Percentiles rank a stretch among this genome's conserved stretches.
phyloP scores from a whole-genome alignment of 768 basidiomycete genomes.

The Pulveroboletus sp. region DNA sequence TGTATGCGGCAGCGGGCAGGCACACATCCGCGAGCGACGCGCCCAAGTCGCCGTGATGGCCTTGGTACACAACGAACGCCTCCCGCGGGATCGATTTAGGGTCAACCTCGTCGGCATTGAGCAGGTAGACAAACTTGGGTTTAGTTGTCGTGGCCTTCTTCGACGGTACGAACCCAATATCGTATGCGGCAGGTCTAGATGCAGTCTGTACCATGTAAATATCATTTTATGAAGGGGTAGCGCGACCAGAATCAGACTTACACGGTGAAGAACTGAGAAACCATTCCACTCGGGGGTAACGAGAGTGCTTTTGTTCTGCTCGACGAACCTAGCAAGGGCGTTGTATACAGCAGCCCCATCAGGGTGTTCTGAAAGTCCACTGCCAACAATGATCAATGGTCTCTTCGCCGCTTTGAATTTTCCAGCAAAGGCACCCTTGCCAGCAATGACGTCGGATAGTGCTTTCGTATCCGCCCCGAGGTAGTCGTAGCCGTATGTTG shows the following conservation, averaged over 20 bases:
- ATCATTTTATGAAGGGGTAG: not conserved
- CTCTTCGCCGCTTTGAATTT: conserved; percentile 89
- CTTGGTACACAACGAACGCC: conserved; percentile 98
- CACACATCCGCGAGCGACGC: conserved; percentile 98
- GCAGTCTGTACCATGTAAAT: conserved; percentile 55
- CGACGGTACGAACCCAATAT: conserved; percentile 90
- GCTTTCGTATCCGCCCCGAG: conserved; percentile 76
- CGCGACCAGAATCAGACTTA: conserved; percentile 34
- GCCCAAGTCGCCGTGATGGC: conserved; percentile 96
- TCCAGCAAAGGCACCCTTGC: conserved; percentile 75
- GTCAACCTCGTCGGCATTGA: conserved; percentile 94
- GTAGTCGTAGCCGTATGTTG: conserved; percentile 91
- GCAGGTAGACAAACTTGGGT: conserved; percentile 95
- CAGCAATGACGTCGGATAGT: conserved; percentile 71
- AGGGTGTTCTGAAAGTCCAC: conserved; percentile 78
- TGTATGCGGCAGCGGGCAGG: conserved; percentile 90
- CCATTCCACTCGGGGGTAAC: conserved; percentile 94
- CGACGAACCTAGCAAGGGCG: conserved; percentile 74
- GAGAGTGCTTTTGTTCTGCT: conserved; percentile 70
- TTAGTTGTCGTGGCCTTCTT: conserved; percentile 68
- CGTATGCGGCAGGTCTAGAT: conserved; percentile 92
- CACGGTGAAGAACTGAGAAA: conserved; percentile 88
- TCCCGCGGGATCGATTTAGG: conserved; percentile 83
- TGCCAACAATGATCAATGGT: conserved; percentile 92
- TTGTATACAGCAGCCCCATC: conserved; percentile 81